phyloP scores from a whole-genome alignment of 176 grass and related monocot species.

The Thalia dealbata region DNA sequence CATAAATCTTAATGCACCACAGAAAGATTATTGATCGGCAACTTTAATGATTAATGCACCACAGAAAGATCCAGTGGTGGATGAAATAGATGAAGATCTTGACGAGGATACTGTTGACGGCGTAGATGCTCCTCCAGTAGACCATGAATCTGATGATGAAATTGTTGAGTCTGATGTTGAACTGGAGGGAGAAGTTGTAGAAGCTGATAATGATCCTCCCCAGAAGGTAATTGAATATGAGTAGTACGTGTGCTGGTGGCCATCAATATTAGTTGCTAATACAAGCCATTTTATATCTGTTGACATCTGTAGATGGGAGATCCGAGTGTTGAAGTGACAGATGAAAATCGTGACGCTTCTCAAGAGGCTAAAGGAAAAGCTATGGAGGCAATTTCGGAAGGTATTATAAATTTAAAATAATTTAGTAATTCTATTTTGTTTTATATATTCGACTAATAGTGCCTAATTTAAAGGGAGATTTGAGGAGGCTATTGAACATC shows the following conservation, averaged over 20 bases:
- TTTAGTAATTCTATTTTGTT: slow-evolving; percentile 2
- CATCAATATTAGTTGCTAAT: neutral
- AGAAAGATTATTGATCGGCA: slow-evolving; percentile 29
- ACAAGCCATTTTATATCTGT: neutral
- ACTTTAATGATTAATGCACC: slow-evolving; percentile 1
- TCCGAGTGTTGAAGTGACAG: slow-evolving; percentile 59
- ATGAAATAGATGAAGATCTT: slow-evolving; percentile 53
- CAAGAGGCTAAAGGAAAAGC: slow-evolving; percentile 79
- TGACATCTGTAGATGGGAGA: slow-evolving; percentile 63
- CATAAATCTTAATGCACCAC: neutral
- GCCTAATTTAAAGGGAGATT: slow-evolving; percentile 50
- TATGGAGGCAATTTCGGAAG: slow-evolving; percentile 83
- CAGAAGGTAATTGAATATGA: slow-evolving; percentile 50
- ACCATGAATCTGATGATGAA: slow-evolving; percentile 84
- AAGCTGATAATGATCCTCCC: slow-evolving; percentile 68
- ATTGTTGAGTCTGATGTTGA: slow-evolving; percentile 91
- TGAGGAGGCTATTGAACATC: slow-evolving; percentile 72
- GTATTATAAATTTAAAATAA: slow-evolving; percentile 18
- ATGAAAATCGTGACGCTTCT: slow-evolving; percentile 78
- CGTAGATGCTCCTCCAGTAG: slow-evolving; percentile 47
- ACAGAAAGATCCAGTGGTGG: slow-evolving; percentile 25
- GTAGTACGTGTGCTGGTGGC: neutral
- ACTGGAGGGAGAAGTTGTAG: slow-evolving; percentile 65
- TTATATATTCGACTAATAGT: neutral
- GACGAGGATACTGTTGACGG: slow-evolving; percentile 32